Conservation (phyloP, 345 rosid species). For the Chamaenerion angustifolium region DNA sequence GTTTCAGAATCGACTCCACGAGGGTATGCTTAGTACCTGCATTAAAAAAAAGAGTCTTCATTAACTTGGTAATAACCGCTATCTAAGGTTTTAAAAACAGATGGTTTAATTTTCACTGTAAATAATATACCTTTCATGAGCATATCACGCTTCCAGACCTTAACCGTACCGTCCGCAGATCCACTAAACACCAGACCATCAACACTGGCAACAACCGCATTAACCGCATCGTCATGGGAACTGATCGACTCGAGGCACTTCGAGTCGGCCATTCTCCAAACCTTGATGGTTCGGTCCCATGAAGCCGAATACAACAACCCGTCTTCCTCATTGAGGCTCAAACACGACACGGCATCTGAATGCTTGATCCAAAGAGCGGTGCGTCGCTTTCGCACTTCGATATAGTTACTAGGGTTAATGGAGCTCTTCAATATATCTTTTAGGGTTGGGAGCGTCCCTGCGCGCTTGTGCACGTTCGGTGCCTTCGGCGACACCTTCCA, state of each 20-base stretch:
- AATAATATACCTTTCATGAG: conserved; percentile 29
- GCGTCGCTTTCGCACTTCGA: conserved; percentile 55
- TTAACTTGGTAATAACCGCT: too few relatives aligned
- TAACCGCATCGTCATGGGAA: conserved; percentile 94
- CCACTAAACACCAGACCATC: conserved; percentile 66
- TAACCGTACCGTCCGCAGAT: conserved; percentile 87
- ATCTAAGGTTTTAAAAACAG: too few relatives aligned
- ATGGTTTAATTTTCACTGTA: too few relatives aligned
- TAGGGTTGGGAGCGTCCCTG: conserved; percentile 71
- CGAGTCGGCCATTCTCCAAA: conserved; percentile 80
- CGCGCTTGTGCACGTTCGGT: conserved; percentile 51
- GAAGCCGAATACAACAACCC: conserved; percentile 79
- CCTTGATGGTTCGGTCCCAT: conserved; percentile 87
- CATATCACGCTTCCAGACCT: conserved; percentile 66
- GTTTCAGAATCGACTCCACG: conserved; percentile 47
- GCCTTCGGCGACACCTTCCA: conserved; percentile 70
- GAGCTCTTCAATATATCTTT: conserved; percentile 84
- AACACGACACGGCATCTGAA: conserved; percentile 74
- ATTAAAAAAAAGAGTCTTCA: too few relatives aligned
- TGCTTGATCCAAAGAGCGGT: conserved; percentile 88
- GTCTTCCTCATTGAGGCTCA: conserved; percentile 50
- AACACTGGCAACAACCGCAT: conserved; percentile 43
- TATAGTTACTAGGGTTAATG: conserved; percentile 68
- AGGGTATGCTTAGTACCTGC: conserved; percentile 29
- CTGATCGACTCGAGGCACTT: conserved; percentile 70